phyloP scores from a whole-genome alignment of 768 basidiomycete genomes.

The Dioszegia hungarica region DNA sequence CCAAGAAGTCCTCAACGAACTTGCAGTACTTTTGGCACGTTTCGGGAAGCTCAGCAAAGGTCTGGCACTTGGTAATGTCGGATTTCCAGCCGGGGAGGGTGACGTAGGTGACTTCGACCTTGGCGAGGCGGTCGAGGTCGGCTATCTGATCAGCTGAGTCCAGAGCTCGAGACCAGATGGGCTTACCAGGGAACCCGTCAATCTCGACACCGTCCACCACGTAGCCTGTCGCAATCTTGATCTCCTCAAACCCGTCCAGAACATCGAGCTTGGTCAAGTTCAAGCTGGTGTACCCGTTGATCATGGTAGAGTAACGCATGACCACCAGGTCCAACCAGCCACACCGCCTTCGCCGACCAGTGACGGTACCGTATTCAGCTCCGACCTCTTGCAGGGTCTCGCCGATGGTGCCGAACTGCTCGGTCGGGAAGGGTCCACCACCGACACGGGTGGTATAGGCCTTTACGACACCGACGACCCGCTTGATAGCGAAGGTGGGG shows the following conservation, averaged over 20 bases:
- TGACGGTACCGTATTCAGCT: slow-evolving; percentile 83
- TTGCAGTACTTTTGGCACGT: slow-evolving; percentile 80
- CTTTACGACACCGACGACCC: slow-evolving; percentile 87
- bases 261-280: slow-evolving; percentile 97
- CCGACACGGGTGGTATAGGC: slow-evolving; percentile 98
- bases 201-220: slow-evolving; percentile 70
- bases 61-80: slow-evolving; percentile 61
- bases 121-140: slow-evolving; percentile 72
- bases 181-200: slow-evolving; percentile 77
- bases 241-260: slow-evolving; percentile 74
- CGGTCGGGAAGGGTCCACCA: slow-evolving; percentile 96
- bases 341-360: slow-evolving; percentile 84
- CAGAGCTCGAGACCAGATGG: not conserved
- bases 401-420: slow-evolving; percentile 82
- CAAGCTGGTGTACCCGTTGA: slow-evolving; percentile 90
- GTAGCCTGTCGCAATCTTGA: slow-evolving; percentile 84
- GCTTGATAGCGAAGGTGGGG: slow-evolving; percentile 81
- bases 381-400: slow-evolving; percentile 90
- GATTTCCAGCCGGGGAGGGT: slow-evolving; percentile 88
- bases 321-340: slow-evolving; percentile 98
- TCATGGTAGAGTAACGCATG: slow-evolving; percentile 80
- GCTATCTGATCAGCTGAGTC: slow-evolving; percentile 53
- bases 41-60: slow-evolving; percentile 71
- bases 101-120: slow-evolving; percentile 78
- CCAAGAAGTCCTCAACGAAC: slow-evolving; percentile 73